Base-by-base conservation (phyloP, 495 filamentous ascomycete species). In the Chaetomium cochliodes region DNA sequence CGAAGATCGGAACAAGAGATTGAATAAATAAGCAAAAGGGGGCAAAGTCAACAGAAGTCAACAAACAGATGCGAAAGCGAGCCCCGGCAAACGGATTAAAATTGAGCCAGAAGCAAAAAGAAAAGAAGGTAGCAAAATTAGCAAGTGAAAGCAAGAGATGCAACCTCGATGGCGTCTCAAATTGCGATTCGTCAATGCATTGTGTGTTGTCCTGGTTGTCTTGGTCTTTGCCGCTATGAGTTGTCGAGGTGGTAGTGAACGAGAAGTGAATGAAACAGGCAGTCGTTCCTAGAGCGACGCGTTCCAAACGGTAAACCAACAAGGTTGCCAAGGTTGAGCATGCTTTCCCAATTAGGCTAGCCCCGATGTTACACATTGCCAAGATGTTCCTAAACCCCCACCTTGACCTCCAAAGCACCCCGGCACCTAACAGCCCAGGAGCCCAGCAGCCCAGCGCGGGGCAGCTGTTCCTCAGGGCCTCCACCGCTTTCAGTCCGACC, bases 211-310 rank as follows among this genome's bases (percentile, higher is more conserved):
- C 33, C n/a, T 23, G 33, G 13, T 41, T 22, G n/a, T n/a, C 42
- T 20, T 9, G 22, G 18, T 5, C 5, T 26, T 41, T 37, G 58
- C 20, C 37, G n/a, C 3, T 46, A 39, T 41, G 47, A 51, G 28
- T 9, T 4, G 58, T 37, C 16, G 30, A 37, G 46, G 16, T 13
- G 58, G 8, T 26, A 22, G n/a, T 57, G 33, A 47, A 37, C 1
- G 33, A 30, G 46, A 20, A 50, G 46, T 22, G 4, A 50, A 33
- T 18, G 41, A 18, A 58, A 16, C 33, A 56, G 55, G 54, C 37
- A 25, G 56, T 20, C 42, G 57, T 62, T 62, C 59, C 59, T 33
- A 41, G 33, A 62, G 33, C 47, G 59, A 53, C 59, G 57, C 41
- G 41, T 49, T 20, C 15, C 41, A 49, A 3, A 6, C 5, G n/a